A percentile compares a stretch with the other conserved stretches of the same genome.
phyloP scores from a whole-genome alignment of 768 basidiomycete species.

The Coprinopsis marcescibilis region DNA sequence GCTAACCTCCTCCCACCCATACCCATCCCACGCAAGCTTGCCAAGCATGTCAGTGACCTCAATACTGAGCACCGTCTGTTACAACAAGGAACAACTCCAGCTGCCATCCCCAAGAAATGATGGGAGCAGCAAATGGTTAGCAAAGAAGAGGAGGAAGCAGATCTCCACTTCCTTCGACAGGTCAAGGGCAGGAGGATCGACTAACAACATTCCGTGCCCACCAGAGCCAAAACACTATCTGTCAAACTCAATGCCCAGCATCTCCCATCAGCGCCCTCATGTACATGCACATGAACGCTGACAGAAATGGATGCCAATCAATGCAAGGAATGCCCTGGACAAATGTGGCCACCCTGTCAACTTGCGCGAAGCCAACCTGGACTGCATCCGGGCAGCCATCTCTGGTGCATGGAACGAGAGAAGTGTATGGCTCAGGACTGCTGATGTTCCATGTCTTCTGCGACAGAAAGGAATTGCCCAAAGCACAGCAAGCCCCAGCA shows the following conservation, averaged over 20 bases:
- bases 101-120: slow-evolving; percentile 1
- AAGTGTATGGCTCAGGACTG: slow-evolving; percentile 32
- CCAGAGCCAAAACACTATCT: too few species aligned
- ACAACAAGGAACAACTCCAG: slow-evolving; percentile 8
- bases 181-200: too few species aligned
- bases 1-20: slow-evolving; percentile 25
- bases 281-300: too few species aligned
- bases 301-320: slow-evolving; percentile 21
- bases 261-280: too few species aligned
- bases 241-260: too few species aligned
- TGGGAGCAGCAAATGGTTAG: too few species aligned
- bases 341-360: neutral
- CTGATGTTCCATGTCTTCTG: slow-evolving; percentile 36
- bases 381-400: slow-evolving; percentile 21
- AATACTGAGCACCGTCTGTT: slow-evolving; percentile 1
- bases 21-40: slow-evolving; percentile 21
- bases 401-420: slow-evolving; percentile 25
- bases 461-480: slow-evolving; percentile 23
- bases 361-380: slow-evolving; percentile 17
- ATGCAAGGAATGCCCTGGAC: slow-evolving; percentile 1
- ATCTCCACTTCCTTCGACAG: too few species aligned
- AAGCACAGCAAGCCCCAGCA: slow-evolving; percentile 26
- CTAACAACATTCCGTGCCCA: too few species aligned
- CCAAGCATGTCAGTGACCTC: slow-evolving; percentile 22
- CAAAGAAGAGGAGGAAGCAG: too few species aligned